Evolutionary conservation across 805 yeast genomes (phyloP).

Genomic region (Candida broadrunensis): DNA sequence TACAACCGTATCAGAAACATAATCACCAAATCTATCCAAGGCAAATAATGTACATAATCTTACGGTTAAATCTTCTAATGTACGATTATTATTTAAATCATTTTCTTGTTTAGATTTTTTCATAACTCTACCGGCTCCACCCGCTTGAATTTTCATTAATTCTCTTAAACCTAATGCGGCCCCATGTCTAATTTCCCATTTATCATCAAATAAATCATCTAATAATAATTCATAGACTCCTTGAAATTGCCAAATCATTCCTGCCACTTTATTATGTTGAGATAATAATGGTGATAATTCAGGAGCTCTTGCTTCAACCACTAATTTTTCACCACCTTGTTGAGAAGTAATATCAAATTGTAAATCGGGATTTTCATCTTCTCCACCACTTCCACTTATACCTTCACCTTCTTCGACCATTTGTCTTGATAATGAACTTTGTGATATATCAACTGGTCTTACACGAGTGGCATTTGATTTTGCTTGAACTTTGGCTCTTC

Average conservation of each 20-base stretch:
- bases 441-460: constrained; percentile 64
- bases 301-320: constrained; percentile 72
- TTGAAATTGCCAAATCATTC: constrained; percentile 89
- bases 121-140: constrained; percentile 77
- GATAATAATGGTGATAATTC: constrained; percentile 66
- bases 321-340: constrained; percentile 75
- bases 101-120: constrained; percentile 64
- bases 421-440: constrained; percentile 62
- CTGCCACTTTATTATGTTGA: constrained; percentile 67
- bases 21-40: constrained; percentile 93
- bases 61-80: constrained; percentile 85
- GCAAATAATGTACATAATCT: constrained; percentile 84
- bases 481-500: constrained; percentile 76
- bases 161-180: constrained; percentile 92
- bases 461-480: constrained; percentile 44
- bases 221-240: constrained; percentile 82
- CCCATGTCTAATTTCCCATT: constrained; percentile 96
- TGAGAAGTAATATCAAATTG: constrained; percentile 71
- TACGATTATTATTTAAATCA: constrained; percentile 56
- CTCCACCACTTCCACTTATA: constrained; percentile 13
- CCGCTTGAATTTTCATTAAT: constrained; percentile 75
- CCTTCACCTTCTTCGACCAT: constrained; percentile 41
- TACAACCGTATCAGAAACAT: constrained; percentile 94
- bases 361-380: constrained; percentile 31
- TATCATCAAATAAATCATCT: constrained; percentile 75